Base-by-base conservation (phyloP, 495 filamentous ascomycete genomes). In the Hamigera avellanea region DNA sequence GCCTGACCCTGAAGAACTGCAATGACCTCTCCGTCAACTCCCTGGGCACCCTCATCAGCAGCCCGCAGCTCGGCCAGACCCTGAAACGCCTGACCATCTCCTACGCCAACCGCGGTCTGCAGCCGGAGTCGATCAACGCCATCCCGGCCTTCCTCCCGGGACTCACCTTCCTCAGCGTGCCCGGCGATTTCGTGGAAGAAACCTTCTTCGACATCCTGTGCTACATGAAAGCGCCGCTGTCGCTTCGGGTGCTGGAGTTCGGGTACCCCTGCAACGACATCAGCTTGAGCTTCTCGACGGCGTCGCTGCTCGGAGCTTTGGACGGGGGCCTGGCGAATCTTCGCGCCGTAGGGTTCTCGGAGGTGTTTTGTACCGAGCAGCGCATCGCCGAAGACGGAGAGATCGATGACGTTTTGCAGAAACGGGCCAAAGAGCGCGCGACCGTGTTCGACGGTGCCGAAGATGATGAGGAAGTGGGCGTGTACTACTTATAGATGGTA, bases 151-250 rank as follows among this genome's bases (percentile, higher is more conserved):
- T 50, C 19, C 36, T 56, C 6, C 52, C 56, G 6, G 30, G 21
- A 7, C 32, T 59, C 3, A 36, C 32, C 16, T 53, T 44, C 34
- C 53, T 59, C 33, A 52, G 50, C 35, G 28, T 56, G 13, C 56
- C 56, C 17, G 56, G 56, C 14, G 56, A 59, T 25, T 32, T 54
- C 17, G 45, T 56, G 5, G 36, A 52, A 2, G 40, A 50, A 12
- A 45, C 40, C 2, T 59, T 59, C 40, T 54, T 59, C 46, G 45
- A 53, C n/a, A 35, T 53, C 30, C 33, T 58, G 10, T 14, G 33
- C 13, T 40, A 46, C 32, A 41, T 40, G 12, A 14, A 19, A 14
- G 31, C 35, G n/a, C 40, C 42, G 3, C 12, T 49, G 6, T 40
- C 42, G 8, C 46, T 56, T 3, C 40, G 50, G 23, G 37, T 42